Evolutionary conservation across 768 basidiomycete species (phyloP).

Genomic region (Naganishia kalamii): DNA sequence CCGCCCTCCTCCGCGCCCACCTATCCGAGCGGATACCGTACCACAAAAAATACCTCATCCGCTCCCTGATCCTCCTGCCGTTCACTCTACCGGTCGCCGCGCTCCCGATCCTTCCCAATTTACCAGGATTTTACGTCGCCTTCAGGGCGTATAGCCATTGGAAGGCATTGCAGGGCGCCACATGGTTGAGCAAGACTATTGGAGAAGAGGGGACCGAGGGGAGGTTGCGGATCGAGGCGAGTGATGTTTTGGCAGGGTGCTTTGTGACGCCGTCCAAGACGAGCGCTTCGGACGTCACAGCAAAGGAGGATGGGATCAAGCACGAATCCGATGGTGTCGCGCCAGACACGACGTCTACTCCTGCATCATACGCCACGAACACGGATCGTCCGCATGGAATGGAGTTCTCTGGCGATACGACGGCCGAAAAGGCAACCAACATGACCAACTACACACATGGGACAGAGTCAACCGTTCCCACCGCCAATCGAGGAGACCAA

Average conservation of each 20-base stretch:
- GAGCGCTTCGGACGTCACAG: neutral
- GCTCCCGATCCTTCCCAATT: conserved; percentile 47
- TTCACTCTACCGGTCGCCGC: conserved; percentile 46
- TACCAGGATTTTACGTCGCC: conserved; percentile 47
- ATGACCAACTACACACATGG: conserved; percentile 7
- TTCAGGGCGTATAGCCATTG: conserved; percentile 48
- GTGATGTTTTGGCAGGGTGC: conserved; percentile 7
- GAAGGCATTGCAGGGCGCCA: conserved; percentile 42
- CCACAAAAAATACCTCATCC: conserved; percentile 38
- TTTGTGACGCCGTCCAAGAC: neutral
- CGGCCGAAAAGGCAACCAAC: neutral
- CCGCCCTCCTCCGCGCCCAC: conserved; percentile 34
- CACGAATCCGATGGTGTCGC: conserved; percentile 1
- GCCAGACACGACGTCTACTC: conserved; percentile 19
- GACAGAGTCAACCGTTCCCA: neutral
- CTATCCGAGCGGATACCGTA: conserved; percentile 40
- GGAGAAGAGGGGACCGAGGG: conserved; percentile 32
- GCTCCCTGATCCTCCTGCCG: conserved; percentile 35
- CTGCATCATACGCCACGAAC: neutral
- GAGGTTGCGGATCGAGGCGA: conserved; percentile 32
- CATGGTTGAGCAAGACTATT: conserved; percentile 32
- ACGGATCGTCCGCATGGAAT: neutral
- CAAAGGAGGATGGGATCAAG: neutral
- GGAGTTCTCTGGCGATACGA: conserved; percentile 1
- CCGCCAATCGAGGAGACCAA: neutral